Percentiles rank a stretch among this genome's conserved stretches.
Conservation (phyloP, 345 rosid genomes). For the Hypericum androsaemum region DNA sequence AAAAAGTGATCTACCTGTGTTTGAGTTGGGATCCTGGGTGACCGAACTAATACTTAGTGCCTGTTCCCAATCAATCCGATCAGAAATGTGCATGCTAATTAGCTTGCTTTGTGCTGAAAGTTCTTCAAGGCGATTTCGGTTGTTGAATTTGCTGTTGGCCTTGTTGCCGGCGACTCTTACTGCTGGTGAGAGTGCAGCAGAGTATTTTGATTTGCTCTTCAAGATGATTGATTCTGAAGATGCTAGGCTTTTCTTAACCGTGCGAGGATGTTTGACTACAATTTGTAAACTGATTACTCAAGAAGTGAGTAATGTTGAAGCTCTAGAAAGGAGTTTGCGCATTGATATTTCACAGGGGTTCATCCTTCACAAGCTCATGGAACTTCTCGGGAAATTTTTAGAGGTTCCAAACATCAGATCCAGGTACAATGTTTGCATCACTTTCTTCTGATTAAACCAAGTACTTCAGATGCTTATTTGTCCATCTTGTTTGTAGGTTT, state of each 20-base stretch:
- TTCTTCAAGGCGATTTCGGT: constrained; percentile 61
- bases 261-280: constrained; percentile 67
- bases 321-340: constrained; percentile 86
- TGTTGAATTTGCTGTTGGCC: constrained; percentile 74
- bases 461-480: constrained; percentile 15
- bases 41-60: constrained; percentile 94
- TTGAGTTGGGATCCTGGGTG: constrained; percentile 98
- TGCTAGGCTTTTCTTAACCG: constrained; percentile 90
- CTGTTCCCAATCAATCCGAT: constrained; percentile 91
- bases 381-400: constrained; percentile 85
- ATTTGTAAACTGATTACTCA: constrained; percentile 76
- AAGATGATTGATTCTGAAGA: constrained; percentile 86
- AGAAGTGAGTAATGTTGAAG: constrained; percentile 82
- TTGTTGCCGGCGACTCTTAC: constrained; percentile 78
- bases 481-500: constrained; percentile 46
- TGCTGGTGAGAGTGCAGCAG: constrained; percentile 94
- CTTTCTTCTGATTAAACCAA: background rate
- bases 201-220: constrained; percentile 88
- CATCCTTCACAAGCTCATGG: constrained; percentile 93
- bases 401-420: constrained; percentile 85
- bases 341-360: constrained; percentile 97
- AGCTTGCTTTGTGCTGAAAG: constrained; percentile 80
- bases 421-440: constrained; percentile 36
- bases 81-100: constrained; percentile 94
- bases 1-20: constrained; percentile 58